Percentiles rank a stretch among this genome's conserved stretches.
Evolutionary conservation across 2,329 filamentous ascomycete species (phyloP).

Genomic region (Cephalotrichum gorgonifer): DNA sequence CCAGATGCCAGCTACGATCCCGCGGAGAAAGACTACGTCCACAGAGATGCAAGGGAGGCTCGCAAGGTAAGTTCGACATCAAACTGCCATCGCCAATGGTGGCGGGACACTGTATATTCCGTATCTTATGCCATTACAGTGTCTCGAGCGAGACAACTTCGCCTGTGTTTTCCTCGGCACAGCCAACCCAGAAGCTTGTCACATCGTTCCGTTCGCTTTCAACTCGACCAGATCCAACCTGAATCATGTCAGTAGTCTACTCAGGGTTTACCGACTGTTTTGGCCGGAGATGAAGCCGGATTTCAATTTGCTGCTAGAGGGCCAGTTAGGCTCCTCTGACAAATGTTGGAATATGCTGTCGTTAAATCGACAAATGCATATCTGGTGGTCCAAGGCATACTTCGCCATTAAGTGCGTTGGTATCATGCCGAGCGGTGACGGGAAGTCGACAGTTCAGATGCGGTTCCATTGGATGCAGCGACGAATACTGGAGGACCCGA

Average conservation of each 20-base stretch:
- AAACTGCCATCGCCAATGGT: neutral
- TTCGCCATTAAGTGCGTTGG: neutral
- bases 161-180: neutral
- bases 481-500: neutral
- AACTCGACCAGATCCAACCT: neutral
- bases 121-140: neutral
- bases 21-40: neutral
- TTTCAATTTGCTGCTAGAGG: neutral
- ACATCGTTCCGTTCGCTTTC: neutral
- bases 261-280: neutral
- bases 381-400: neutral
- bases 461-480: slow-evolving; percentile 1
- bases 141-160: neutral
- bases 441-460: neutral
- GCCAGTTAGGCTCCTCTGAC: neutral
- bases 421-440: neutral
- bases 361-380: neutral
- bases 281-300: neutral
- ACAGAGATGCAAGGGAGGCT: neutral
- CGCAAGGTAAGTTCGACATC: neutral
- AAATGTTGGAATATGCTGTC: neutral
- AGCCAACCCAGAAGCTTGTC: neutral
- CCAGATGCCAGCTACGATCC: neutral
- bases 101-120: neutral
- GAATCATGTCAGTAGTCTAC: neutral